These are phyloP conservation scores for Rhodotorula sp. DNA, from an alignment of 1,284 basidiomycete genomes.

Conservation along the genomic window DNA sequence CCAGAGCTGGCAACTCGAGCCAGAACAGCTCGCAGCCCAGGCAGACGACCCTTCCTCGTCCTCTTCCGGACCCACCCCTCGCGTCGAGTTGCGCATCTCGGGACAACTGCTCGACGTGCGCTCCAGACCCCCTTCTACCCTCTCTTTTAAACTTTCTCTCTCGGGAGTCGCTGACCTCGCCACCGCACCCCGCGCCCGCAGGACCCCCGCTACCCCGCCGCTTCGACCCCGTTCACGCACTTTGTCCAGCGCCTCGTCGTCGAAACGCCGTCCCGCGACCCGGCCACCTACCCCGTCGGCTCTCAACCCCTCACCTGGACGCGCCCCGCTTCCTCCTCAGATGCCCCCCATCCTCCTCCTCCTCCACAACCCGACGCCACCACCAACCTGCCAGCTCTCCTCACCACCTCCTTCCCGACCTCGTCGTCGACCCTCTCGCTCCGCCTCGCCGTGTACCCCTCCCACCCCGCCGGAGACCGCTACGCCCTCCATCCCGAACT, in stretches of 20 bases:
- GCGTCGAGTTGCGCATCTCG: constrained; percentile 32
- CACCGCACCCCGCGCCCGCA: not conserved
- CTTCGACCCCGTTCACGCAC: constrained; percentile 4
- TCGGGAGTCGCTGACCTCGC: no score
- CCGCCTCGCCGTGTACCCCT: constrained; percentile 7
- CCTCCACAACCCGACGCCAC: not conserved
- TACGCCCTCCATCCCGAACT: constrained; percentile 50
- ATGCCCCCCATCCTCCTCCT: no score
- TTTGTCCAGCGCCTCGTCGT: constrained; percentile 20
- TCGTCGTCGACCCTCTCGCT: constrained; percentile 6
- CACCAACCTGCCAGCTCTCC: not conserved
- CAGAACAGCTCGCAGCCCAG: constrained; percentile 6
- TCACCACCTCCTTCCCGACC: constrained; percentile 8
- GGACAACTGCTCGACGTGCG: constrained; percentile 40
- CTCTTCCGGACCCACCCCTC: constrained; percentile 13
- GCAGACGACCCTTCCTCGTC: not conserved
- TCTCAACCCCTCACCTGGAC: constrained; percentile 15
- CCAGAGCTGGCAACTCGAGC: constrained; percentile 54
- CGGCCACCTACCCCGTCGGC: constrained; percentile 1
- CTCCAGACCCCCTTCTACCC: not conserved
- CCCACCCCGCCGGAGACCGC: constrained; percentile 14
- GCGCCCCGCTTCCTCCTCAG: constrained; percentile 1
- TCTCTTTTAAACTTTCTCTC: no score
- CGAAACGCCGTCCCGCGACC: constrained; percentile 9
- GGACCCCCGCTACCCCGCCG: constrained; percentile 5